Percentiles rank a stretch among this genome's conserved stretches.
These are phyloP conservation scores for Byssochlamys sp. DNA, from an alignment of 2,329 filamentous ascomycete species.

Conservation along the genomic window DNA sequence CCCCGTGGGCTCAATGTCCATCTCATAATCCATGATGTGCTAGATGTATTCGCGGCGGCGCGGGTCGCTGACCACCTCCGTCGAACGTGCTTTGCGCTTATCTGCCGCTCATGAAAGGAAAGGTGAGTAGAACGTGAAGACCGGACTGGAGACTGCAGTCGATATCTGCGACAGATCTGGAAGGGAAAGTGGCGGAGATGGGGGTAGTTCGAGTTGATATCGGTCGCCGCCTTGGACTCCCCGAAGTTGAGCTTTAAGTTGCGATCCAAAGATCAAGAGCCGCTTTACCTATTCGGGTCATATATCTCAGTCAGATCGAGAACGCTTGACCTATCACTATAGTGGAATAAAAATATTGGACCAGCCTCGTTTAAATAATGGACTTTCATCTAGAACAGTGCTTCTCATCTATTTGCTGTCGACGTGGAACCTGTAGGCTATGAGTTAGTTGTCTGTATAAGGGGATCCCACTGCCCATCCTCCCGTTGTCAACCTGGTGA, in stretches of 20 bases:
- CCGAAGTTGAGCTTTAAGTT: background rate
- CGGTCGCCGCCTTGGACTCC: background rate
- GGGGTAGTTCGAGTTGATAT: background rate
- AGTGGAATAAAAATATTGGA: background rate
- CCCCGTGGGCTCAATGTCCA: constrained; percentile 40
- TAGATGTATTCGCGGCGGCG: constrained; percentile 9
- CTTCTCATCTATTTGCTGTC: too few species aligned
- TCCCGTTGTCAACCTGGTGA: too few species aligned
- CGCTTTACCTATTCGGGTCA: background rate
- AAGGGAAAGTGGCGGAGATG: background rate
- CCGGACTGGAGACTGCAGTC: background rate
- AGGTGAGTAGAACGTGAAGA: background rate
- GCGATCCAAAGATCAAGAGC: background rate
- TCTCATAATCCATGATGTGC: constrained; percentile 35
- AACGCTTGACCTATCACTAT: background rate
- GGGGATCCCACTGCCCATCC: too few species aligned
- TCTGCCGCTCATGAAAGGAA: constrained; percentile 1
- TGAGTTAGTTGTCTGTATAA: too few species aligned
- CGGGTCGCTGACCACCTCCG: constrained; percentile 11
- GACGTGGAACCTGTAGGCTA: too few species aligned
- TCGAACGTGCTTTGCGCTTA: constrained; percentile 10
- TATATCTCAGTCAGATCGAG: background rate
- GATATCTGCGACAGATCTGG: background rate
- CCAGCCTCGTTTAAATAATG: background rate
- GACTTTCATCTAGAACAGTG: background rate